These are phyloP conservation scores for Jaenimonas drosophilae DNA, from an alignment of 208 protist genomes.

Conservation along the genomic window DNA sequence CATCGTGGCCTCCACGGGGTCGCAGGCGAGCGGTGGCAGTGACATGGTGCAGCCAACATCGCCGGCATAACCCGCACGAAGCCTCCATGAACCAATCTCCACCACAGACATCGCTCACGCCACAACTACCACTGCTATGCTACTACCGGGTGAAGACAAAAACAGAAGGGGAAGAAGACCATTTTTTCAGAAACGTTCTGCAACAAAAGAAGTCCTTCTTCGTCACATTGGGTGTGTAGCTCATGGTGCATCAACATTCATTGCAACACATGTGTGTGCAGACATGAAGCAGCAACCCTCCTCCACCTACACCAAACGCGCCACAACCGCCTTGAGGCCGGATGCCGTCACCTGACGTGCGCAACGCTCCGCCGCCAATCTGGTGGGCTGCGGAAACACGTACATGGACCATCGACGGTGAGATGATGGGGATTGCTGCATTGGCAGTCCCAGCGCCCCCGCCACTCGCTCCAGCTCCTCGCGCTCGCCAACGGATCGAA, in stretches of 20 bases:
- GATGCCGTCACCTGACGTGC: conserved; percentile 10
- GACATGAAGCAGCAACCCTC: background rate
- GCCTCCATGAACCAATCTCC: conserved; percentile 58
- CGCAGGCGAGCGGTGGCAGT: conserved; percentile 16
- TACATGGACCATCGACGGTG: too few species aligned
- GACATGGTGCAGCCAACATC: conserved; percentile 45
- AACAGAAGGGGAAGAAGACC: background rate
- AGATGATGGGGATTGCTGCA: too few species aligned
- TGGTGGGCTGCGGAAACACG: conserved; percentile 17
- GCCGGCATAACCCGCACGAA: conserved; percentile 66
- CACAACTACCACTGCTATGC: too few species aligned
- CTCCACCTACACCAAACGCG: background rate
- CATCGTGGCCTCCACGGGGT: conserved; percentile 16
- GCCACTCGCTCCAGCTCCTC: too few species aligned
- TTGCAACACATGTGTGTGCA: background rate
- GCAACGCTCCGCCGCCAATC: conserved; percentile 29
- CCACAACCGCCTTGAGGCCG: conserved; percentile 15
- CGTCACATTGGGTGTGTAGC: background rate
- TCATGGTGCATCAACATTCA: background rate
- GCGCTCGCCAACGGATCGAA: too few species aligned
- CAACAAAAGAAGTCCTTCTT: background rate
- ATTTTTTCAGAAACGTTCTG: background rate
- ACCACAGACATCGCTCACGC: conserved; percentile 58
- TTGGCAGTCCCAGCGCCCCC: too few species aligned
- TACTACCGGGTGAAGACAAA: conserved; percentile 1